Evolutionary conservation across 768 basidiomycete species (phyloP), one percentile per base, ranked within the genome.

Genomic region (Auriscalpium orientale): DNA sequence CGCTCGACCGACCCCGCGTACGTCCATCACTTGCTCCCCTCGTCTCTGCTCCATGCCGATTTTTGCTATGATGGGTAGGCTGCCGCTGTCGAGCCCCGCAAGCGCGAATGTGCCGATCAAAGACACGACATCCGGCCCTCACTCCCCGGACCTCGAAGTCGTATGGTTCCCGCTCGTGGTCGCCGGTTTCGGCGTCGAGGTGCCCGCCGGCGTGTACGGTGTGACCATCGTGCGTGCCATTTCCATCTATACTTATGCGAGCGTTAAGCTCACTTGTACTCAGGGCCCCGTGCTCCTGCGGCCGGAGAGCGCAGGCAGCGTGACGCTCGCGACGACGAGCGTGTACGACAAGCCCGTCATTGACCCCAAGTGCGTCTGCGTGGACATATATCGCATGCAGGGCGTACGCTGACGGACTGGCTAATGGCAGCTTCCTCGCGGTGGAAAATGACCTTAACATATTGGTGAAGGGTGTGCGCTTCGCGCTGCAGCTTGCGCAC

Each of bases 71-170:
- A 4, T 15, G 15, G 6, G 40, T 43, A 48, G 46, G 18, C 13
- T 54, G 28, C 57, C 3, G 64, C 80, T 9, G 78, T 81, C 65
- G 72, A 75, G 0, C 13, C 49, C 43, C 49, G 43, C 43, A 18
- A 18, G 56, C 58, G 50, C 46, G 18, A 7, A 37, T 15, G 35
- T 28, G 38, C 40, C 55, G n/a, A 35, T 56, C 48, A 37, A 37
- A 15, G 43, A 46, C 22, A 16, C 16, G 8, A 38, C 33, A 10
- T 38, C 55, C 4, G 49, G 49, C 18, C 48, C 37, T 7, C 22
- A n/a, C 22, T 21, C 48, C 4, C 55, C 55, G 2, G 55, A 56
- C 13, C 7, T 56, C 40, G 55, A 56, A 48, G 28, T 56, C 12
- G 8, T 56, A 15, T 56, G 55, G 55, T 56, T 56, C 55, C 55